phyloP scores from a whole-genome alignment of 805 yeast genomes.

The Ogataea ganodermae region DNA sequence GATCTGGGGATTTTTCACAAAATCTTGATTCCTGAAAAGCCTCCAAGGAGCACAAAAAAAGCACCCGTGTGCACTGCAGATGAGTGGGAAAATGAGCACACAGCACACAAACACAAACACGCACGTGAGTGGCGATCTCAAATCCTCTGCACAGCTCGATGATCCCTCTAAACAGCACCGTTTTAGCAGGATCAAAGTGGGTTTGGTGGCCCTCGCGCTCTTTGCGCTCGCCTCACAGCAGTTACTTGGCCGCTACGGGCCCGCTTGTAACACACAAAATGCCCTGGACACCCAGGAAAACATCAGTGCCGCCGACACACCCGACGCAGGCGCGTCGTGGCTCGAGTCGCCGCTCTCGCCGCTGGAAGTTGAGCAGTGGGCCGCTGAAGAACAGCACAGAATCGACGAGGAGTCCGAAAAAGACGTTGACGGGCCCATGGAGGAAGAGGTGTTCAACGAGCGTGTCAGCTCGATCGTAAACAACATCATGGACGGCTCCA shows the following conservation, averaged over 20 bases:
- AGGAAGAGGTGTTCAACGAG: constrained; percentile 13
- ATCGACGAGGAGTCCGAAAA: constrained; percentile 1
- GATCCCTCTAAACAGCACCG: too few species aligned
- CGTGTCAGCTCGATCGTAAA: constrained; percentile 25
- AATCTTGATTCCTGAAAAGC: neutral
- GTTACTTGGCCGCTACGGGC: too few species aligned
- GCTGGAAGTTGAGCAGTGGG: constrained; percentile 4
- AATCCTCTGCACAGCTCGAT: too few species aligned
- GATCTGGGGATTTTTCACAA: constrained; percentile 1
- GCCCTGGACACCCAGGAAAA: neutral
- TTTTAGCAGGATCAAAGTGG: too few species aligned
- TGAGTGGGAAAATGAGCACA: neutral
- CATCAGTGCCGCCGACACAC: neutral
- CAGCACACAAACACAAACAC: too few species aligned
- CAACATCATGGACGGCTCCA: constrained; percentile 26
- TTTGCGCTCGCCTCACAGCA: too few species aligned
- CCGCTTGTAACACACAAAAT: too few species aligned
- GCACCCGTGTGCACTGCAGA: too few species aligned
- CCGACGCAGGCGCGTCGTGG: neutral
- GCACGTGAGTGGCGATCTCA: too few species aligned
- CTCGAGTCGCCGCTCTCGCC: constrained; percentile 1
- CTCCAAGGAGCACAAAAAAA: neutral
- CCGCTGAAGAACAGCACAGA: constrained; percentile 2
- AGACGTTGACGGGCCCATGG: constrained; percentile 2
- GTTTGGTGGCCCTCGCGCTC: too few species aligned